phyloP scores from a whole-genome alignment of 148 eudicot genomes.

The Pharnaceum exiguum region DNA sequence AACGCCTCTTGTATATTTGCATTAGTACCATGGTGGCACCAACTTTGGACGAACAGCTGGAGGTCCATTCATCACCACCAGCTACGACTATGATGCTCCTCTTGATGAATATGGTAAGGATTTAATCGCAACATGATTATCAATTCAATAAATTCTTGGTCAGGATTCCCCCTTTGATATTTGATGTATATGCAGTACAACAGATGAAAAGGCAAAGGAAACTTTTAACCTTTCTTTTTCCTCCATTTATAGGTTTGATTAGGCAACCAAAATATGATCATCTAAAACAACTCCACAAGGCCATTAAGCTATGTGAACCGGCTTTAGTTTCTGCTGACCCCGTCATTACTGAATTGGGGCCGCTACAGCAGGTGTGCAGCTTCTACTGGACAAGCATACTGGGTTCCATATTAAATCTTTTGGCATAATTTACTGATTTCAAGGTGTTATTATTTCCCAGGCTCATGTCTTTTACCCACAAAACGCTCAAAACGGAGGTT shows the following conservation, averaged over 20 bases:
- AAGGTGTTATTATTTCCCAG: slow-evolving; percentile 30
- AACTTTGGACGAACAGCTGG: slow-evolving; percentile 91
- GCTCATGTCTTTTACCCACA: slow-evolving; percentile 75
- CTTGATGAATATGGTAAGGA: slow-evolving; percentile 84
- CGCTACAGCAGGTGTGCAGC: slow-evolving; percentile 57
- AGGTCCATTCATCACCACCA: slow-evolving; percentile 91
- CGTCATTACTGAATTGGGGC: slow-evolving; percentile 59
- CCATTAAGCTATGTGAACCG: slow-evolving; percentile 68
- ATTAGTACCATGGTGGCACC: slow-evolving; percentile 92
- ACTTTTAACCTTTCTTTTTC: slow-evolving; percentile 7
- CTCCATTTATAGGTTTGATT: slow-evolving; percentile 62
- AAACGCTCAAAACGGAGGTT: slow-evolving; percentile 55
- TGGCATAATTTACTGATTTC: slow-evolving; percentile 7
- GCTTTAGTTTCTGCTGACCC: slow-evolving; percentile 81
- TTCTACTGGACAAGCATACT: neutral
- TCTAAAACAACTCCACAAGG: slow-evolving; percentile 69
- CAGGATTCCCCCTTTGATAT: neutral
- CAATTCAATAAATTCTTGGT: neutral
- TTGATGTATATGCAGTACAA: neutral
- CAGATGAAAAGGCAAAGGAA: neutral
- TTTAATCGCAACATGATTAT: neutral
- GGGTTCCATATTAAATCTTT: neutral
- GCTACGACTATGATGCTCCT: slow-evolving; percentile 95
- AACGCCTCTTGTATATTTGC: neutral
- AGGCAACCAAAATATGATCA: slow-evolving; percentile 87